Percentiles rank a stretch among this genome's conserved stretches.
Evolutionary conservation across 139 green algal genomes (phyloP).

Genomic region (Auxenochlorella protothecoides): DNA sequence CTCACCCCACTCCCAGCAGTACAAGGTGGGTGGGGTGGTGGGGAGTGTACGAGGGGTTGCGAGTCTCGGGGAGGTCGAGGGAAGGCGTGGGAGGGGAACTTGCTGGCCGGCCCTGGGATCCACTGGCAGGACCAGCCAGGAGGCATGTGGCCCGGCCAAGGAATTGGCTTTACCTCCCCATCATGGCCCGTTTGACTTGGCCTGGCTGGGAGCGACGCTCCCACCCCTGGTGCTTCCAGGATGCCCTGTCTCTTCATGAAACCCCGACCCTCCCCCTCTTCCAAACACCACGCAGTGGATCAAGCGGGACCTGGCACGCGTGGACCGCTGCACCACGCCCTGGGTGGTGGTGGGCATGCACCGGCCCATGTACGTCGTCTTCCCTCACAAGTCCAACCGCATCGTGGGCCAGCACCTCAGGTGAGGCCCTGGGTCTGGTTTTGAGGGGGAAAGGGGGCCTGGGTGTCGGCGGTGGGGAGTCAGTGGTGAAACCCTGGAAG

Average conservation of each 20-base stretch:
- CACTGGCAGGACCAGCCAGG: too few relatives aligned
- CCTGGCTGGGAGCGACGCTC: background rate
- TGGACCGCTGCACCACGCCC: constrained; percentile 61
- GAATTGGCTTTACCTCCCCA: too few relatives aligned
- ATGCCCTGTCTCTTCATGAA: background rate
- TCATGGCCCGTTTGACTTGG: too few relatives aligned
- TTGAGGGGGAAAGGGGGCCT: too few relatives aligned
- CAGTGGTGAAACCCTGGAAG: too few relatives aligned
- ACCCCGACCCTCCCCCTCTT: background rate
- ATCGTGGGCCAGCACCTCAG: constrained; percentile 54
- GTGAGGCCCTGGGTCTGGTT: background rate
- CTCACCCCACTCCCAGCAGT: constrained; percentile 38
- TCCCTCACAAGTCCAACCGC: constrained; percentile 66
- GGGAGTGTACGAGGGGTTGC: background rate
- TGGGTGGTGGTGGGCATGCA: constrained; percentile 63
- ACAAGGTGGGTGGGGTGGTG: constrained; percentile 11
- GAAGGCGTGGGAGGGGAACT: background rate
- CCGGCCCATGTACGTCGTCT: constrained; percentile 73
- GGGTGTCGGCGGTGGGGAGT: too few relatives aligned
- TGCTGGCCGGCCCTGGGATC: background rate
- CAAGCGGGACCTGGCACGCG: constrained; percentile 39
- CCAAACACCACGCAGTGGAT: constrained; percentile 41
- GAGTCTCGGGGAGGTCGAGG: background rate
- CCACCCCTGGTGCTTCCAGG: too few relatives aligned
- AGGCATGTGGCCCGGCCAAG: too few relatives aligned